phyloP scores from a whole-genome alignment of 116 monocot species.

The Dioscorea cayenensis region DNA sequence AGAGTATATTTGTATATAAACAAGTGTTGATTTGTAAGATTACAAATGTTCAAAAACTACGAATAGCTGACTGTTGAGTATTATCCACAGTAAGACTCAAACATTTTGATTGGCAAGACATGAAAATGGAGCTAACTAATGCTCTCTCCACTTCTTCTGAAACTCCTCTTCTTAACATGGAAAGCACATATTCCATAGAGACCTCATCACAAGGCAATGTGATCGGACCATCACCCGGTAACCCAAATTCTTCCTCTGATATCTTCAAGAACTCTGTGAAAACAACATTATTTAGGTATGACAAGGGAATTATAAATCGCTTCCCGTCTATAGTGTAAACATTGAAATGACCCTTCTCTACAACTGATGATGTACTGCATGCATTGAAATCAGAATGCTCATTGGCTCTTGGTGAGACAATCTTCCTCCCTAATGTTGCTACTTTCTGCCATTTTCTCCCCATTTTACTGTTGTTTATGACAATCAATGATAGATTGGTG shows the following conservation, averaged over 20 bases:
- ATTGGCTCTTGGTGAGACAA: background rate
- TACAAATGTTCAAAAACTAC: too few relatives aligned
- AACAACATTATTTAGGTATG: background rate
- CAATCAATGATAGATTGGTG: background rate
- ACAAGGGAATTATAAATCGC: conserved; percentile 15
- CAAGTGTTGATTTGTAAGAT: too few relatives aligned
- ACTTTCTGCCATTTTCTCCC: conserved; percentile 13
- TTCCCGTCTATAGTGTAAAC: conserved; percentile 1
- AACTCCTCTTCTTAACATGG: too few relatives aligned
- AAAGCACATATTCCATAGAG: too few relatives aligned
- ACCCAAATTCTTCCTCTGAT: conserved; percentile 45
- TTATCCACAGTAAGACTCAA: too few relatives aligned
- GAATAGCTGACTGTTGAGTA: too few relatives aligned
- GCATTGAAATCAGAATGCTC: background rate
- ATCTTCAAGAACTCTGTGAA: conserved; percentile 24
- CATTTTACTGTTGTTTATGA: background rate
- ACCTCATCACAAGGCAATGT: conserved; percentile 7
- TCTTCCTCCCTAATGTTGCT: conserved; percentile 7
- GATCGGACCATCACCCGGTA: conserved; percentile 27
- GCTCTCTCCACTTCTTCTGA: too few relatives aligned
- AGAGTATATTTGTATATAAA: too few relatives aligned
- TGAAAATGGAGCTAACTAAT: too few relatives aligned
- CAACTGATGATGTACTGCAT: background rate
- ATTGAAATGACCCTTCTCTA: conserved; percentile 9
- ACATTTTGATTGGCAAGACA: too few relatives aligned